Evolutionary conservation across 441 rosid genomes (phyloP).

Genomic region (Pelargonium cotyledonis): DNA sequence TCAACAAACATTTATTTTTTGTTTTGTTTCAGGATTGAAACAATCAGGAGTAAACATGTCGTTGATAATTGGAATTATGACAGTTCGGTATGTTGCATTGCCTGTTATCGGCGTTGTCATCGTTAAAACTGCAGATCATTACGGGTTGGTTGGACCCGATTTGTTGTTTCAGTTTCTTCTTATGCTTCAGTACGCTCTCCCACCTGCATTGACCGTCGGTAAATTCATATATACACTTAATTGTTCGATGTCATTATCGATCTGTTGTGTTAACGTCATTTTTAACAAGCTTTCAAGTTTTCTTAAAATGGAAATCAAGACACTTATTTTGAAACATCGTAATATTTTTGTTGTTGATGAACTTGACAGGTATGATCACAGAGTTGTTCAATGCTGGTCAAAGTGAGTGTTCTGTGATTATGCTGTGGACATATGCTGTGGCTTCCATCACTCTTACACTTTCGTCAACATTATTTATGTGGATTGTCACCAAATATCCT

Average conservation of each 20-base stretch:
- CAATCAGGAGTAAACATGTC: constrained; percentile 12
- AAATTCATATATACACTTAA: too few relatives aligned
- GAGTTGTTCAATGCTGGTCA: constrained; percentile 25
- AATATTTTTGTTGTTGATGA: background rate
- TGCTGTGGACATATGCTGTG: constrained; percentile 34
- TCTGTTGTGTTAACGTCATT: too few relatives aligned
- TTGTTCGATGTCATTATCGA: too few relatives aligned
- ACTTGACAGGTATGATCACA: constrained; percentile 26
- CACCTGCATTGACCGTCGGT: constrained; percentile 30
- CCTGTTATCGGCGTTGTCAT: constrained; percentile 25
- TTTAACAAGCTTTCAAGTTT: too few relatives aligned
- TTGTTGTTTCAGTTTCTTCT: constrained; percentile 29
- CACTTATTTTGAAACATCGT: background rate
- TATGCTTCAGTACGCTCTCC: constrained; percentile 31
- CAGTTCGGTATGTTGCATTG: constrained; percentile 19
- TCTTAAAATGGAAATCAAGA: too few relatives aligned
- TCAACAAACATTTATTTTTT: too few relatives aligned
- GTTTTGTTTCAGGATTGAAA: constrained; percentile 28
- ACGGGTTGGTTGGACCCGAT: constrained; percentile 27
- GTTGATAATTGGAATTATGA: constrained; percentile 23
- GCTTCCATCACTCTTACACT: constrained; percentile 32
- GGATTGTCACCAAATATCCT: constrained; percentile 13
- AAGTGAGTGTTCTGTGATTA: constrained; percentile 30
- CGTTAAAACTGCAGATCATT: constrained; percentile 23
- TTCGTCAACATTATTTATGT: constrained; percentile 36